Evolutionary conservation across 169 alveolate species (phyloP).

Genomic region (Toxoplasma gondii): DNA sequence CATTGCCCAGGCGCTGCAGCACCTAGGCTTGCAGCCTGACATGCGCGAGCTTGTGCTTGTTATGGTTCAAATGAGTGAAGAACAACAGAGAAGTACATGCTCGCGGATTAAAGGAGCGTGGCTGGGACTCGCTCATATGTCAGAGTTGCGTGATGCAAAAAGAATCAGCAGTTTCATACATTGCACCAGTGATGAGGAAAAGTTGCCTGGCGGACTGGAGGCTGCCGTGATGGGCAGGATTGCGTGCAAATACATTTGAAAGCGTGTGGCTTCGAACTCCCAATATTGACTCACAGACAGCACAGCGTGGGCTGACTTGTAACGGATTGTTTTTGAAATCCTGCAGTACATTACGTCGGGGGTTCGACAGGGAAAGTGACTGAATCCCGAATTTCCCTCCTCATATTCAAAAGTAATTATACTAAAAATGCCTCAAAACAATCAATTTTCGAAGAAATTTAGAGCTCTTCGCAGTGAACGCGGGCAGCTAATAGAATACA

Average conservation of each 20-base stretch:
- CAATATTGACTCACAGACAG: no score
- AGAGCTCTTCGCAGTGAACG: no score
- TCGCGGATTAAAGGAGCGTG: neutral
- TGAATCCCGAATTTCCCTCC: no score
- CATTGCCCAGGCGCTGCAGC: slow-evolving; percentile 27
- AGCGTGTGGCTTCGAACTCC: neutral
- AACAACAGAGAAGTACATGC: neutral
- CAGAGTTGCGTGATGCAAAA: neutral
- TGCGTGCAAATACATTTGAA: slow-evolving; percentile 14
- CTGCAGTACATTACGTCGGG: no score
- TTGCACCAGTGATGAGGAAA: neutral
- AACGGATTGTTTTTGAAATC: no score
- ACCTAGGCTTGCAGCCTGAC: slow-evolving; percentile 1
- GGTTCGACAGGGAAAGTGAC: no score
- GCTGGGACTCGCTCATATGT: neutral
- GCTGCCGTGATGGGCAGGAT: slow-evolving; percentile 23
- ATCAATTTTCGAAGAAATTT: no score
- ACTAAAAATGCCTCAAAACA: no score
- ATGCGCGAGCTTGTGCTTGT: slow-evolving; percentile 5
- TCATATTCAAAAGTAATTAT: no score
- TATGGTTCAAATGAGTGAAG: neutral
- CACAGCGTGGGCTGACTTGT: no score
- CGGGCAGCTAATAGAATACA: no score
- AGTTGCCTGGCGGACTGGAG: slow-evolving; percentile 19
- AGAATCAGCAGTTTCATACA: neutral